Evolutionary conservation across 148 eudicot genomes (phyloP), one percentile per base, ranked within the genome.

Genomic region (Talinum fruticosum): DNA sequence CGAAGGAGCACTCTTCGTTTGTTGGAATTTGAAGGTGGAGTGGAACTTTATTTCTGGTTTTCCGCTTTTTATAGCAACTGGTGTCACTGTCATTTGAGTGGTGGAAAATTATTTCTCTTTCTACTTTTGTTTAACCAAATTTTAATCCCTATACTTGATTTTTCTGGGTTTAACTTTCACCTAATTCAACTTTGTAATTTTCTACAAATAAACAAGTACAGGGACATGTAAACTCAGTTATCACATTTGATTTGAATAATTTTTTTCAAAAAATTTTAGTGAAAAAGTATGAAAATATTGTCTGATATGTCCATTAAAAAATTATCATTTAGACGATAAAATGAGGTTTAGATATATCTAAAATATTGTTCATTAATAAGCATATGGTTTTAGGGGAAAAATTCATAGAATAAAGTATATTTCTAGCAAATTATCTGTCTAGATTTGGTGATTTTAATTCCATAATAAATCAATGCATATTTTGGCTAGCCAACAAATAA

Each of bases 21-120:
- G 65, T 66, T 66, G 78, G 71, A 76, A 76, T 65, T 76, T 76
- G 78, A 47, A 37, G 72, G 29, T 65, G 2, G 26, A 18, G 7
- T 21, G 64, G 10, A 64, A 24, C 10, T 67, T 33, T 69, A 2
- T 23, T 36, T 69, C 12, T 8, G 47, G 28, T 59, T 54, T 59
- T 59, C 28, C 30, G 6, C 47, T 2, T 69, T 38, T n/a, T 41
- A 44, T 10, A 8, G 19, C 53, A 26, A 6, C 71, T 12, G 28
- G 10, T 59, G 64, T 59, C 64, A 59, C 61, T 54, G 26, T 54
- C 24, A 54, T 4, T 19, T 23, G 24, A 2, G n/a, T 54, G 61
- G 26, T 8, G 3, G 26, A 19, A 19, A 54, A 2, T 54, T 54
- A 47, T 47, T 19, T 54, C 8, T 23, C 61, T 54, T 54, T 54